These are phyloP conservation scores for Aspergillus caelatus DNA, from an alignment of 2,329 filamentous ascomycete genomes.

Conservation along the genomic window DNA sequence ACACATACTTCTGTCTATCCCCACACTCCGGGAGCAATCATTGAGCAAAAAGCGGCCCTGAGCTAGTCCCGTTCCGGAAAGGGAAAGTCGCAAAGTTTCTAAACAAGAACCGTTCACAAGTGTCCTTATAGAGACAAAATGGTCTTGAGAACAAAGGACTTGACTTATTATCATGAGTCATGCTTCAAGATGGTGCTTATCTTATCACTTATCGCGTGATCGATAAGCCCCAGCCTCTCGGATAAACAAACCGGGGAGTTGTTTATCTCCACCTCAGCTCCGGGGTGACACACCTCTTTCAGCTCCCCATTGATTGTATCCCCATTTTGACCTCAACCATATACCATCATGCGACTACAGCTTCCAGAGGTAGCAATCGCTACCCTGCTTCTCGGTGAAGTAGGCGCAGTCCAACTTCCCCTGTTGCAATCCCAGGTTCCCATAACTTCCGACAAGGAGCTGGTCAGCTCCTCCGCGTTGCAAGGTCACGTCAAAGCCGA, in stretches of 20 bases:
- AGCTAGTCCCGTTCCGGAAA: no score
- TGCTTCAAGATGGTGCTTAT: no score
- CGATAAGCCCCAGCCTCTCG: neutral
- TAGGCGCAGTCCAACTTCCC: constrained; percentile 24
- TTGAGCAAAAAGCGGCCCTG: no score
- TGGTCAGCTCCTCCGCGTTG: constrained; percentile 53
- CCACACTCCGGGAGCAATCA: no score
- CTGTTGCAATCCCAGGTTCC: constrained; percentile 21
- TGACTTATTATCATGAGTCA: no score
- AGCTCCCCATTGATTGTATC: neutral
- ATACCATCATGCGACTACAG: neutral
- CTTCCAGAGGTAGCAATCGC: neutral
- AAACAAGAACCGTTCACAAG: no score
- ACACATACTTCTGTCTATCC: no score
- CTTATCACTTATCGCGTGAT: neutral
- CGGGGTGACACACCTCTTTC: neutral
- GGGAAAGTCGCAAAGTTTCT: no score
- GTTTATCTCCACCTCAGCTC: neutral
- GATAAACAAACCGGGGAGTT: neutral
- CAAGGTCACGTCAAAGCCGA: constrained; percentile 55
- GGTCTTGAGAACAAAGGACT: no score
- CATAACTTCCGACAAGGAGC: constrained; percentile 17
- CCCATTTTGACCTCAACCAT: neutral
- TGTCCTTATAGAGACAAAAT: no score
- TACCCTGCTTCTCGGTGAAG: constrained; percentile 12